These are phyloP conservation scores for Picochlorum sp. DNA, from an alignment of 139 green algal genomes.

Conservation along the genomic window DNA sequence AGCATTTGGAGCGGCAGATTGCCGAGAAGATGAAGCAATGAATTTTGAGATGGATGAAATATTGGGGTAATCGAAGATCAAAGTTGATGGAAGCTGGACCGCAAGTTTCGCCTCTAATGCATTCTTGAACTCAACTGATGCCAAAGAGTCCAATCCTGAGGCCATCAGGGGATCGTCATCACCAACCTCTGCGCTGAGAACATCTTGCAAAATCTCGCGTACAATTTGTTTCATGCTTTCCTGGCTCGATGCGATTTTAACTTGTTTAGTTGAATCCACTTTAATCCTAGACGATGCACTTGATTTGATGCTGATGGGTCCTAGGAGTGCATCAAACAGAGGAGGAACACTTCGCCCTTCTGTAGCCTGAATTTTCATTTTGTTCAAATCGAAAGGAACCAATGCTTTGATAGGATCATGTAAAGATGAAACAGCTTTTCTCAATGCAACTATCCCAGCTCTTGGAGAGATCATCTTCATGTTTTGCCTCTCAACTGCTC, in stretches of 20 bases:
- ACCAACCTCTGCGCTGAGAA: constrained; percentile 1
- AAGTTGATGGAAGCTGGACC: constrained; percentile 30
- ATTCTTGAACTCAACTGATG: constrained; percentile 25
- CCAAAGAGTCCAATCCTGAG: constrained; percentile 52
- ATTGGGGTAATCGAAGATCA: constrained; percentile 54
- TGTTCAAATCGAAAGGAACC: constrained; percentile 18
- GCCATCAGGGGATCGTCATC: constrained; percentile 39
- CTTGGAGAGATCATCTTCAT: constrained; percentile 40
- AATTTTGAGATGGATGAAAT: constrained; percentile 28
- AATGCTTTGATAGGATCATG: constrained; percentile 8
- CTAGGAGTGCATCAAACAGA: neutral
- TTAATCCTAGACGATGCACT: too few species aligned
- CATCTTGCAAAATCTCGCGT: constrained; percentile 21
- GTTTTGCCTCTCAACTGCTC: constrained; percentile 51
- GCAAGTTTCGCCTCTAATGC: constrained; percentile 29
- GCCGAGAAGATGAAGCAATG: constrained; percentile 16
- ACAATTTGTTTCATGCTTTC: constrained; percentile 7
- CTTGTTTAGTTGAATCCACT: neutral
- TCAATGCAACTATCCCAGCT: constrained; percentile 9
- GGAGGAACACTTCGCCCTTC: neutral
- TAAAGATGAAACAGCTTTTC: neutral
- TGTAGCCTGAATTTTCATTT: neutral
- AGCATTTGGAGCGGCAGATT: neutral
- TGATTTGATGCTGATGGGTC: neutral
- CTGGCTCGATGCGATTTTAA: neutral